Evolutionary conservation across 495 filamentous ascomycete species (phyloP).

Genomic region (Darksidea phi): DNA sequence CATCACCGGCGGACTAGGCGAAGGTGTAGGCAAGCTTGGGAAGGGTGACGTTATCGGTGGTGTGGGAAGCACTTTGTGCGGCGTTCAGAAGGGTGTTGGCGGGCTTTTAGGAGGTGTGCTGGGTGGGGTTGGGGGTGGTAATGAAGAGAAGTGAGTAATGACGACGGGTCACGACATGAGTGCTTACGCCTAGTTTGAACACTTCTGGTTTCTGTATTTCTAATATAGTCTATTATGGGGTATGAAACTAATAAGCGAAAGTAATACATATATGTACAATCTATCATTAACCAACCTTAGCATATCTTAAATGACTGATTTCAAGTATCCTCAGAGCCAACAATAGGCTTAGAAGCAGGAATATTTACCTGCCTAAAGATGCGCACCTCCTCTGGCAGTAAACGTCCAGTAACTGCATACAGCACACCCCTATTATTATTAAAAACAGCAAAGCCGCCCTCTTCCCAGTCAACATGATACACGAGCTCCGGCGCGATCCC

Average conservation of each 20-base stretch:
- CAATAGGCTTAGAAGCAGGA: conserved; percentile 56
- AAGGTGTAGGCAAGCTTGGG: conserved; percentile 28
- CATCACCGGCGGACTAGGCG: conserved; percentile 26
- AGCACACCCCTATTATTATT: conserved; percentile 72
- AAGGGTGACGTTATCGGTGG: conserved; percentile 25
- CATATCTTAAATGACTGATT: neutral
- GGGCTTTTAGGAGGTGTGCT: conserved; percentile 27
- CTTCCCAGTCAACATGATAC: conserved; percentile 72
- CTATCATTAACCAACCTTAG: neutral
- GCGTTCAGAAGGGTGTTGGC: conserved; percentile 31
- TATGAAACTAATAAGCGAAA: no score
- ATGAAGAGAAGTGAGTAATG: conserved; percentile 10
- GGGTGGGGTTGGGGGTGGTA: conserved; percentile 13
- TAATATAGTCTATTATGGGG: no score
- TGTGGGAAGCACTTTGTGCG: conserved; percentile 21
- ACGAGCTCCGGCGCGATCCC: conserved; percentile 65
- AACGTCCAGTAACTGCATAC: conserved; percentile 71
- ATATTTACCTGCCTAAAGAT: conserved; percentile 76
- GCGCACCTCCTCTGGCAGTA: conserved; percentile 66
- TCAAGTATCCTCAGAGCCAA: conserved; percentile 46
- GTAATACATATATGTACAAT: neutral
- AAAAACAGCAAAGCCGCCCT: conserved; percentile 71
- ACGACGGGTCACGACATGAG: neutral
- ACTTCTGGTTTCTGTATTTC: neutral
- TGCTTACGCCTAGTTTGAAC: neutral